Evolutionary conservation across 495 filamentous ascomycete genomes (phyloP), one percentile per base, ranked within the genome.

Genomic region (Podospora pseudopauciseta): DNA sequence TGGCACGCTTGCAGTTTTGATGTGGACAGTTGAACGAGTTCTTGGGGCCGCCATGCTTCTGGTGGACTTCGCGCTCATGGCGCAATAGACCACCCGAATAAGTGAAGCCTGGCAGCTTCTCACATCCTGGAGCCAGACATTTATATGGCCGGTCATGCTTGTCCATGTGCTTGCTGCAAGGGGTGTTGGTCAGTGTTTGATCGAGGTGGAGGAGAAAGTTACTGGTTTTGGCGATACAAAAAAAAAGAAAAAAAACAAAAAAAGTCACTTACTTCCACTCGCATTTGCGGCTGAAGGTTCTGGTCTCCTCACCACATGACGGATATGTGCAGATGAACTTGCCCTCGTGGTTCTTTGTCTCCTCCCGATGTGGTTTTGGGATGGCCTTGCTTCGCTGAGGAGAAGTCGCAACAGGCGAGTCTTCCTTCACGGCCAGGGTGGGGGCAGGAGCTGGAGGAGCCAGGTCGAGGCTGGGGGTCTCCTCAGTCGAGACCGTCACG

Each of bases 121-220:
- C 91, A 76, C 94, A 97, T 20, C 87, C 88, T 18, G 84, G 83
- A 28, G 90, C 86, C 27, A 78, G 78, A 77, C 94, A 97, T 67
- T 92, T 90, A 80, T 96, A 97, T 0, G 94, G 94, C 19, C 94
- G 84, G 65, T 94, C 92, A 74, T 97, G 94, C 79, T 97, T 97
- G 81, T 97, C 94, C 92, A 96, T 96, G 77, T 97, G 94, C 80
- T 97, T 94, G 67, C 93, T 94, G 70, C 53, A 67, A 18, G 69
- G 72, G 30, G 32, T 59, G 61, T 32, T 4, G 56, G 56, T 65
- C 62, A 49, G 39, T 49, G 13, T 49, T 6, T 49, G 39, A 3
- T 49, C 30, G 30, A 32, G 30, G 30, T 11, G 6, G 39, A 16
- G 15, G 7, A 16, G 39, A 23, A 23, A 23, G 72, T 71, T 65